Percentiles rank a stretch among this genome's conserved stretches.
These are phyloP conservation scores for Acacia concinna DNA, from an alignment of 331 rosid species.

Conservation along the genomic window DNA sequence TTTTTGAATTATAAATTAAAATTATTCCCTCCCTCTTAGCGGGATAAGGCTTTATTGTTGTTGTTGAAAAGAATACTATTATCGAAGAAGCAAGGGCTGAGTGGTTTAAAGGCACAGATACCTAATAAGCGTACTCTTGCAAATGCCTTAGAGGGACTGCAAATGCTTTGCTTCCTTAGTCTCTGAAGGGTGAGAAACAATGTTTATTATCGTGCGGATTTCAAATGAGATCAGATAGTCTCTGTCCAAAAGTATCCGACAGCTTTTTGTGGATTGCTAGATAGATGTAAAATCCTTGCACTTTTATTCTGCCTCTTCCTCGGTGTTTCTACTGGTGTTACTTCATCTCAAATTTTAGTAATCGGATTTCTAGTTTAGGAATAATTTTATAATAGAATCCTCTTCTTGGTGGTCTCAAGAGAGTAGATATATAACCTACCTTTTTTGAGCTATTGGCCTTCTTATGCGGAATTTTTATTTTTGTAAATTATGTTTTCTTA, in stretches of 20 bases:
- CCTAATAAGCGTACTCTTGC: neutral
- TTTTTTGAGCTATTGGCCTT: conserved; percentile 13
- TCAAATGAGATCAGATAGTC: conserved; percentile 10
- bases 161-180: neutral
- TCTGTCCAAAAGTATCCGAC: neutral
- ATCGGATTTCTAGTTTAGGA: conserved; percentile 4
- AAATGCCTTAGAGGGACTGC: neutral
- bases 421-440: conserved; percentile 10
- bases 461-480: neutral
- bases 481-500: conserved; percentile 18
- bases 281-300: conserved; percentile 2
- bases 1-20: neutral
- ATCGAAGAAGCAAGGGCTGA: neutral
- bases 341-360: conserved; percentile 8
- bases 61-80: neutral
- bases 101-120: neutral
- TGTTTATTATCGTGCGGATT: conserved; percentile 7
- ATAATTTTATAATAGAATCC: conserved; percentile 16
- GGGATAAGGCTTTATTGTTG: neutral
- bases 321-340: conserved; percentile 3
- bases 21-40: neutral
- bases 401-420: neutral
- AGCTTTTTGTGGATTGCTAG: conserved; percentile 1
- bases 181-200: conserved; percentile 4
- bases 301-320: conserved; percentile 6